phyloP scores from a whole-genome alignment of 768 basidiomycete genomes.

The Leccinum incarnatum region DNA sequence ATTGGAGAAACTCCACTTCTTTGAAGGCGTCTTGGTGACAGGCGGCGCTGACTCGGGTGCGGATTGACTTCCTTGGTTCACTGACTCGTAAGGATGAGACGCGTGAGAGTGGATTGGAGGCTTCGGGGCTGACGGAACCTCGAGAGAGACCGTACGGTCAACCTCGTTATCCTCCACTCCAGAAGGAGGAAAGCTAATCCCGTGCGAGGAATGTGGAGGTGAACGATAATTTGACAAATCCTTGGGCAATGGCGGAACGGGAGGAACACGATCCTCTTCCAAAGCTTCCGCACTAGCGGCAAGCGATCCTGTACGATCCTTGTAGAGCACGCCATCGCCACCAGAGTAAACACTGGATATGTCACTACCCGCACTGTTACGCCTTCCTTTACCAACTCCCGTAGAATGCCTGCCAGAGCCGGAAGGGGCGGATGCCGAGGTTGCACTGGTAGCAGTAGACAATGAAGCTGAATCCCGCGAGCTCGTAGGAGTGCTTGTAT shows the following conservation, averaged over 20 bases:
- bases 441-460: constrained; percentile 73
- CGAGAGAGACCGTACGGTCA: constrained; percentile 49
- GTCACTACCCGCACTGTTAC: constrained; percentile 88
- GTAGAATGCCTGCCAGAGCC: constrained; percentile 72
- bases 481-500: constrained; percentile 76
- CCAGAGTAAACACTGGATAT: constrained; percentile 71
- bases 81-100: constrained; percentile 40
- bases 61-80: constrained; percentile 36
- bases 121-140: constrained; percentile 42
- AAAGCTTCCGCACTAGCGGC: constrained; percentile 55
- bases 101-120: constrained; percentile 25
- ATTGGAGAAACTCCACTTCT: constrained; percentile 95
- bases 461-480: constrained; percentile 86
- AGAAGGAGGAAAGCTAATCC: constrained; percentile 48
- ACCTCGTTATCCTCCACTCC: constrained; percentile 45
- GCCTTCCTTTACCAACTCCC: constrained; percentile 52
- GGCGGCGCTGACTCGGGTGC: constrained; percentile 44
- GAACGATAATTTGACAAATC: constrained; percentile 78
- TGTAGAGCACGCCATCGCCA: constrained; percentile 55
- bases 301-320: constrained; percentile 66
- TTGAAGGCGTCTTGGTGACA: constrained; percentile 77
- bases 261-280: constrained; percentile 75
- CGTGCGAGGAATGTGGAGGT: constrained; percentile 59
- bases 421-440: constrained; percentile 61
- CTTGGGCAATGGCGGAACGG: constrained; percentile 91